phyloP scores from a whole-genome alignment of 2,329 filamentous ascomycete genomes.

The Hypoxylon sp. region DNA sequence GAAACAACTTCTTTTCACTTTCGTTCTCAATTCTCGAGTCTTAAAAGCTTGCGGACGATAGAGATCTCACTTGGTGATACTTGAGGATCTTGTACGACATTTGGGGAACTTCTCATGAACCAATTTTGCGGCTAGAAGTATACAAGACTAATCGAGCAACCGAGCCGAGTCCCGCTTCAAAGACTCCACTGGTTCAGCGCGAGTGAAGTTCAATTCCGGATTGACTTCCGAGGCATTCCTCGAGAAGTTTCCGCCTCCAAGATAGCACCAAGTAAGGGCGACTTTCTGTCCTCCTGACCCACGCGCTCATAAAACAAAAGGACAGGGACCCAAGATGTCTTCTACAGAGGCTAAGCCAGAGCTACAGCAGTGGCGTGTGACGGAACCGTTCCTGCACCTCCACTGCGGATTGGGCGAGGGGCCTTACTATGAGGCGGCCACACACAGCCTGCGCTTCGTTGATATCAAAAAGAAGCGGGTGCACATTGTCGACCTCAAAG shows the following conservation, averaged over 20 bases:
- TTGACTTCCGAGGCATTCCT: conserved; percentile 28
- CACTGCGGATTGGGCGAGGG: conserved; percentile 79
- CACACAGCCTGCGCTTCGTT: conserved; percentile 78
- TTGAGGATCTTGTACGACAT: conserved; percentile 12
- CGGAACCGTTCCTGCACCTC: conserved; percentile 69
- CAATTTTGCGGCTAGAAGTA: conserved; percentile 9
- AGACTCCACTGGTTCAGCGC: conserved; percentile 20
- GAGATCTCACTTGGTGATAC: background rate
- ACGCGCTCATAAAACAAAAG: conserved; percentile 9
- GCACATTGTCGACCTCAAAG: conserved; percentile 74
- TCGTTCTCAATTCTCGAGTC: background rate
- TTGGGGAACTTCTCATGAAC: background rate
- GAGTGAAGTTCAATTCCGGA: conserved; percentile 14
- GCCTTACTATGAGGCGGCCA: conserved; percentile 77
- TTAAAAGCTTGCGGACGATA: conserved; percentile 1
- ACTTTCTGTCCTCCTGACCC: conserved; percentile 1
- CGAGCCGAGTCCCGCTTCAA: conserved; percentile 30
- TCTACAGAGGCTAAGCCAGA: conserved; percentile 30
- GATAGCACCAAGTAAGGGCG: conserved; percentile 23
- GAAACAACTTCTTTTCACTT: background rate
- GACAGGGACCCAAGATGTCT: conserved; percentile 51
- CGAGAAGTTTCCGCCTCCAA: background rate
- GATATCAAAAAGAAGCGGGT: conserved; percentile 85
- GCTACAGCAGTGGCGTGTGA: conserved; percentile 65
- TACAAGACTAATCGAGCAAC: conserved; percentile 2